Base-by-base conservation (phyloP, 257 asterid species). In the Dorcoceras hygrometricum region DNA sequence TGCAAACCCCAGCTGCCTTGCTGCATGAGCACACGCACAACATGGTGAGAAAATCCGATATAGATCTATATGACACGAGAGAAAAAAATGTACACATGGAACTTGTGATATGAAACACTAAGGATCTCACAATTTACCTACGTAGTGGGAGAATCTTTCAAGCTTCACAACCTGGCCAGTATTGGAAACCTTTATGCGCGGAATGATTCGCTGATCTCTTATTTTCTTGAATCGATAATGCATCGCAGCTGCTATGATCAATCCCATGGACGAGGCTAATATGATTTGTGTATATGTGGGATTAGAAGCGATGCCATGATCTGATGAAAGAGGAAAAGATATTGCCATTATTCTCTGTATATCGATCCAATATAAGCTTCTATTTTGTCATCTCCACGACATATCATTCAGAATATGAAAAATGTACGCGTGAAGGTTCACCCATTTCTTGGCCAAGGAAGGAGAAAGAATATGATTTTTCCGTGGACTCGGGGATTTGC, bases 1-100 rank as follows among this genome's bases (percentile, higher is more conserved):
- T 43, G 75, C 65, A 76, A 91, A 91, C 67, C 97, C 98, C 86
- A 92, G 86, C 53, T 89, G 97, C 61, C 98, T 82, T 6, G 97
- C 98, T 92, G 96, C 85, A 79, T 69, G 32, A 20, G 19, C 73
- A 56, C 72, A 46, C 43, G 66, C 23, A 65, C 23, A 12, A 14
- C 3, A 50, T n/a, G 12, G n/a, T 55, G 27, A 39, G 23, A 28
- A 48, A 53, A 25, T 6, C 34, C 26, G n/a, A 7, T 31, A 54
- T 27, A 54, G 70, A 67, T 60, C 67, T 59, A 25, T 12, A 26
- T 6, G 54, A 3, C 16, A 53, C 7, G 2, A 64, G 7, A n/a
- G n/a, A n/a, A n/a, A n/a, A n/a, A 16, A n/a, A 53, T 16, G 39
- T 18, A 16, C 1, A 8, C 6, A 6, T 29, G 6, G 26, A 62